Evolutionary conservation across 176 grass and related monocot genomes (phyloP), one percentile per base, ranked within the genome.

Genomic region (Oryza meyeriana): DNA sequence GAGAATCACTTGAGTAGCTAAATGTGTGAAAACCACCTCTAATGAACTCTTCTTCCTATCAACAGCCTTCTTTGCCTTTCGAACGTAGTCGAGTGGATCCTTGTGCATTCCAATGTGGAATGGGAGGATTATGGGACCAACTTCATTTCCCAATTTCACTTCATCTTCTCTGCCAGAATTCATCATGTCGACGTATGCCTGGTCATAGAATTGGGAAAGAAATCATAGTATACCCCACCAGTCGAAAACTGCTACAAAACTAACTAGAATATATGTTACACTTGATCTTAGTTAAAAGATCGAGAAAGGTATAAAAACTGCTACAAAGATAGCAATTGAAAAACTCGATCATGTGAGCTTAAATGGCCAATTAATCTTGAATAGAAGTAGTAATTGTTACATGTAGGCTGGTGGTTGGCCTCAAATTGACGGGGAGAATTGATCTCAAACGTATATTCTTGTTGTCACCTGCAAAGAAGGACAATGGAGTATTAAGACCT

Each of bases 31-130:
- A 36, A 92, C 79, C 25, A 88, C 82, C 71, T 97, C 91, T 11
- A 97, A 55, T 1, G 94, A 94, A 39, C 69, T 97, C 85, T 97
- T 97, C 57, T 97, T 97, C 87, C 89, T 92, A 7, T 85, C 79
- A 39, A 88, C 85, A 40, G 77, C 84, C 36, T 71, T 87, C 82
- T 88, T 92, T 29, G 87, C 94, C 58, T 85, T 89, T 55, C 89
- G 89, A 35, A 97, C 79, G 61, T 97, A 97, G 12, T 97, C 87
- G 12, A 97, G 65, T 3, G 94, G 89, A 26, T 97, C 87, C 9
- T 82, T 35, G 36, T 85, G 81, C 72, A 58, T 57, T 13, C 32
- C 82, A 28, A 97, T 84, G 66, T 86, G 52, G 57, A 97, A 90
- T 0, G 52, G 85, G 31, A 94, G 79, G 52, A 94, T 75, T 55